Evolutionary conservation across 2,329 filamentous ascomycete species (phyloP).

Genomic region (Sporothrix pallida): DNA sequence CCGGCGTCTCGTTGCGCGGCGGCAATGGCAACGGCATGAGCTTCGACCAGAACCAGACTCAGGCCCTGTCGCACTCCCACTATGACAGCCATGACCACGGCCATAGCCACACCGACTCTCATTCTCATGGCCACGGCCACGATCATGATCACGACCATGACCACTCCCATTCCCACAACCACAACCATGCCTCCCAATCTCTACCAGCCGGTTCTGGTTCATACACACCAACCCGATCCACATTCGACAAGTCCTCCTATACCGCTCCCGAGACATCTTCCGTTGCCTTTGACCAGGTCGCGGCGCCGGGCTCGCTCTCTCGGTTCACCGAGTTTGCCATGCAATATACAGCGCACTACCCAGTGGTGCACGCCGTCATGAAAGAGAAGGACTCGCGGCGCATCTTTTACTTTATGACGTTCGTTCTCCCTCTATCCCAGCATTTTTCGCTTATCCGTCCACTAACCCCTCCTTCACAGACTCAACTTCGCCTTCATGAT

Average conservation of each 20-base stretch:
- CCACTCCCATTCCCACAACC: slow-evolving; percentile 38
- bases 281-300: slow-evolving; percentile 43
- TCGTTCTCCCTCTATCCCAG: slow-evolving; percentile 45
- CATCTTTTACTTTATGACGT: slow-evolving; percentile 98
- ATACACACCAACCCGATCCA: slow-evolving; percentile 43
- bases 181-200: slow-evolving; percentile 43
- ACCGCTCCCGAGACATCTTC: slow-evolving; percentile 42
- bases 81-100: slow-evolving; percentile 34
- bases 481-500: slow-evolving; percentile 96
- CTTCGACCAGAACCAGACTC: slow-evolving; percentile 8
- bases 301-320: slow-evolving; percentile 60
- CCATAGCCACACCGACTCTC: slow-evolving; percentile 42
- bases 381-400: slow-evolving; percentile 89
- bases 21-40: slow-evolving; percentile 44
- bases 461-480: slow-evolving; percentile 52
- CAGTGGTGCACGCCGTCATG: slow-evolving; percentile 83
- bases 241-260: slow-evolving; percentile 44
- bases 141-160: slow-evolving; percentile 26
- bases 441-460: too few relatives aligned
- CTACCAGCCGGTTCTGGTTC: slow-evolving; percentile 45
- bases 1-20: slow-evolving; percentile 33
- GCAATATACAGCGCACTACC: slow-evolving; percentile 70
- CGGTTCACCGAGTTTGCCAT: slow-evolving; percentile 75
- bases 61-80: slow-evolving; percentile 18
- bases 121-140: slow-evolving; percentile 18